Percentiles rank a stretch among this genome's conserved stretches.
Conservation (phyloP, 371 early-diverging fungal species). For the Mortierella sp. region DNA sequence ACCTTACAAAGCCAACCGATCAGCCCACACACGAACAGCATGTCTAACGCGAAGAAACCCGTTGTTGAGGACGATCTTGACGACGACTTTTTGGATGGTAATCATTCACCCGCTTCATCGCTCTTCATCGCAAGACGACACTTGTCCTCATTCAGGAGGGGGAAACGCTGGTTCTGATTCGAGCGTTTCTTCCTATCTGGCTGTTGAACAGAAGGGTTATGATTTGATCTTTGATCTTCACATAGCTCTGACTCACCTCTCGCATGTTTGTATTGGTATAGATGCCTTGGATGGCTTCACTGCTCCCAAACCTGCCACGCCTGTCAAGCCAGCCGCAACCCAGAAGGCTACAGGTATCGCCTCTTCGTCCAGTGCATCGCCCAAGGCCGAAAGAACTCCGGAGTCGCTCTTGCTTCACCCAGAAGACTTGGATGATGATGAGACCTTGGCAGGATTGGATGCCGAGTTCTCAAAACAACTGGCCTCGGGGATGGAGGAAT, state of each 20-base stretch:
- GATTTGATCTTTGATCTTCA: too few species aligned
- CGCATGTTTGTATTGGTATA: background rate
- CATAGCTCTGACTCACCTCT: background rate
- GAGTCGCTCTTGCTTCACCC: conserved; percentile 45
- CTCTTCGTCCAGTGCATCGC: conserved; percentile 31
- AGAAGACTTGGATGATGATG: conserved; percentile 47
- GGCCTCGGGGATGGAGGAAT: conserved; percentile 79
- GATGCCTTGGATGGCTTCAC: conserved; percentile 52
- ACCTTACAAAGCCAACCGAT: background rate
- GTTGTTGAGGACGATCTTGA: conserved; percentile 54
- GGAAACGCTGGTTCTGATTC: background rate
- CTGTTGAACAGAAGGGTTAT: background rate
- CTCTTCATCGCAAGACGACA: background rate
- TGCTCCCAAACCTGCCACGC: conserved; percentile 34
- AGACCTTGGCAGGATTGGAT: conserved; percentile 54
- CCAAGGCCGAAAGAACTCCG: conserved; percentile 36
- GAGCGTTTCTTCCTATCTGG: background rate
- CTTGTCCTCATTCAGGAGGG: background rate
- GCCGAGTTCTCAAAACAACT: conserved; percentile 81
- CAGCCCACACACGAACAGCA: conserved; percentile 8
- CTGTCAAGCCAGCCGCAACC: conserved; percentile 35
- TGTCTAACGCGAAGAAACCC: conserved; percentile 46
- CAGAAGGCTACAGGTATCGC: conserved; percentile 33
- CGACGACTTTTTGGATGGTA: conserved; percentile 54
- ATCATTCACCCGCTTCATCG: conserved; percentile 3